A percentile compares a stretch with the other conserved stretches of the same genome.
These are phyloP conservation scores for Acacia acuminata DNA, from an alignment of 306 rosid genomes.

Conservation along the genomic window DNA sequence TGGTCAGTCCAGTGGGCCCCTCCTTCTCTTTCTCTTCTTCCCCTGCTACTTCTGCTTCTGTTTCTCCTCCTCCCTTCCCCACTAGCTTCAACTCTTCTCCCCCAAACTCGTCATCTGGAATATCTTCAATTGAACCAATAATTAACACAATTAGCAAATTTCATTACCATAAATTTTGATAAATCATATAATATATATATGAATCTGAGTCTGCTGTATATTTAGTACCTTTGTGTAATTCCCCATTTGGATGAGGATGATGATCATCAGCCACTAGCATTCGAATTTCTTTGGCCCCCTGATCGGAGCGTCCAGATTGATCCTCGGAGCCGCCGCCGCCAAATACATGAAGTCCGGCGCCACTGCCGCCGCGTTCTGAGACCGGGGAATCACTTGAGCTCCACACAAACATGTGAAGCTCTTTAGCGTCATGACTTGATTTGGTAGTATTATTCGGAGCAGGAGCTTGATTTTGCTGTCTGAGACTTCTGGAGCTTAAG, in stretches of 20 bases:
- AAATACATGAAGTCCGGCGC: conserved; percentile 55
- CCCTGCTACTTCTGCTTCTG: conserved; percentile 12
- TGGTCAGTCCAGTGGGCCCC: conserved; percentile 60
- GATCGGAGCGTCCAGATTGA: conserved; percentile 88
- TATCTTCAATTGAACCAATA: conserved; percentile 28
- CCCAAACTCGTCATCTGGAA: conserved; percentile 45
- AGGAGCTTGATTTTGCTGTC: conserved; percentile 33
- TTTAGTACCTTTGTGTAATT: conserved; percentile 64
- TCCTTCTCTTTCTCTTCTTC: conserved; percentile 51
- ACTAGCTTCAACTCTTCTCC: conserved; percentile 57
- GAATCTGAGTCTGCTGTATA: not conserved
- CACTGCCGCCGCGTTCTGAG: conserved; percentile 36
- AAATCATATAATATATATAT: not conserved
- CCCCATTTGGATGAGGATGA: conserved; percentile 72
- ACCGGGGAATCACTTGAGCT: conserved; percentile 62
- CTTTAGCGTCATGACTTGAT: conserved; percentile 56
- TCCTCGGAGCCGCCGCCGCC: conserved; percentile 64
- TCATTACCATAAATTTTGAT: not conserved
- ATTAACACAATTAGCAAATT: not conserved
- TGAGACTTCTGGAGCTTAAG: conserved; percentile 39
- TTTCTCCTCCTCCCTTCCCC: conserved; percentile 44
- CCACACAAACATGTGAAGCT: conserved; percentile 76
- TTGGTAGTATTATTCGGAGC: conserved; percentile 13
- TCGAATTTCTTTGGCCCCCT: conserved; percentile 90
- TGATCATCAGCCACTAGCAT: conserved; percentile 77